Percentiles rank a stretch among this genome's conserved stretches.
These are phyloP conservation scores for Hypoxylon cercidicola DNA, from an alignment of 495 filamentous ascomycete species.

Conservation along the genomic window DNA sequence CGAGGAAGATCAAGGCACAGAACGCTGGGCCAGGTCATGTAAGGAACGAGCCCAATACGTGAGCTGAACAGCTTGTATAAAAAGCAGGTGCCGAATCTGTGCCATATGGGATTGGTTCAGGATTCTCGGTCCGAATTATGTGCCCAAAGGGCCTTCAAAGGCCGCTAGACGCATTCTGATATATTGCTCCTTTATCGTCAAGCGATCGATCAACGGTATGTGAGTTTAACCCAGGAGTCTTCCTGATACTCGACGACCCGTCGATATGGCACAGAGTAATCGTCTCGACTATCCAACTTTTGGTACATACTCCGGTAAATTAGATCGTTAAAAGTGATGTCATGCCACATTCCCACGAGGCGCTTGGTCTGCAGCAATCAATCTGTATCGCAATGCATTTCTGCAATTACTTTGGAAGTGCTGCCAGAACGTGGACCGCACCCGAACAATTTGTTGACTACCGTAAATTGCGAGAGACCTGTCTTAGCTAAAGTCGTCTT, in stretches of 20 bases:
- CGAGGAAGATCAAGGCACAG: conserved; percentile 34
- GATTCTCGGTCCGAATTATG: conserved; percentile 40
- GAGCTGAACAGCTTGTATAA: conserved; percentile 28
- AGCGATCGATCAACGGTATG: conserved; percentile 15
- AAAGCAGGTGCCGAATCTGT: conserved; percentile 26
- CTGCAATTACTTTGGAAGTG: conserved; percentile 17
- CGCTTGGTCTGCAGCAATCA: conserved; percentile 15
- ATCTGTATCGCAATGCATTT: conserved; percentile 17
- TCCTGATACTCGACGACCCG: conserved; percentile 13
- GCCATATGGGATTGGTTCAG: conserved; percentile 27
- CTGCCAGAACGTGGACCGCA: conserved; percentile 3
- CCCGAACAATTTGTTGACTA: conserved; percentile 9
- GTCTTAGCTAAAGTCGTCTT: conserved; percentile 58
- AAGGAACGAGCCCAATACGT: conserved; percentile 32
- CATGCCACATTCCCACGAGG: conserved; percentile 18
- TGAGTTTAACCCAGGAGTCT: conserved; percentile 8
- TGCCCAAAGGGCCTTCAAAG: conserved; percentile 24
- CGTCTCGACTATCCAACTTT: conserved; percentile 2
- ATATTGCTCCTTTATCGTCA: conserved; percentile 28
- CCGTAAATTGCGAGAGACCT: not conserved
- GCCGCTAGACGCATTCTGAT: conserved; percentile 20
- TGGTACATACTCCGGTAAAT: not conserved
- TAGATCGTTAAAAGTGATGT: conserved; percentile 11
- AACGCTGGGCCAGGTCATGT: conserved; percentile 35
- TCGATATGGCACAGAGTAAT: conserved; percentile 14